Evolutionary conservation across 768 basidiomycete species (phyloP).

Genomic region (Suillus luteus): DNA sequence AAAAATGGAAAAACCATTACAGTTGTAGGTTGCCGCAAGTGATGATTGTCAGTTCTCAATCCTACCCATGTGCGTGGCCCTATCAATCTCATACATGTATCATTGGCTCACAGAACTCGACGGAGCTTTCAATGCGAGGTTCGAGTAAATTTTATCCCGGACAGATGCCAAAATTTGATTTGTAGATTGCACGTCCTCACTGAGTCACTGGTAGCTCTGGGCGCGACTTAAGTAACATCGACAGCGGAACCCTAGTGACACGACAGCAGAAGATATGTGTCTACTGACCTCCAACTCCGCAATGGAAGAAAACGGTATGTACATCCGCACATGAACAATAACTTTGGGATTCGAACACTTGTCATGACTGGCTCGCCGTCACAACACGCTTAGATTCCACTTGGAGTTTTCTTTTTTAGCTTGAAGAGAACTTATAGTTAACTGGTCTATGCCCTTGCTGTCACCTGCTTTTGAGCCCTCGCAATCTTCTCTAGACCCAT

Average conservation of each 20-base stretch:
- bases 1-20: background rate
- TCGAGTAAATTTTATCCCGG: background rate
- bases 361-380: background rate
- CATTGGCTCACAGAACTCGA: too few species aligned
- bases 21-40: background rate
- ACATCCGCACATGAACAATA: background rate
- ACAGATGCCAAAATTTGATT: background rate
- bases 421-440: background rate
- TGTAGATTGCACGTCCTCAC: background rate
- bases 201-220: background rate
- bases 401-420: background rate
- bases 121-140: background rate
- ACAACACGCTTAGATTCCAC: background rate
- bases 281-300: background rate
- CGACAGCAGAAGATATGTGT: background rate
- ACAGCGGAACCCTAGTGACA: background rate
- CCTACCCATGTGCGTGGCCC: background rate
- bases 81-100: background rate
- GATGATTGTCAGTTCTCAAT: background rate
- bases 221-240: background rate
- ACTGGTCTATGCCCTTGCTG: too few species aligned
- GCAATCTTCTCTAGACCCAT: background rate
- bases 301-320: background rate
- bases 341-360: background rate
- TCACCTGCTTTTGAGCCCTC: background rate